phyloP scores from a whole-genome alignment of 1,284 basidiomycete species.

The Tetrapyrgos nigripes region DNA sequence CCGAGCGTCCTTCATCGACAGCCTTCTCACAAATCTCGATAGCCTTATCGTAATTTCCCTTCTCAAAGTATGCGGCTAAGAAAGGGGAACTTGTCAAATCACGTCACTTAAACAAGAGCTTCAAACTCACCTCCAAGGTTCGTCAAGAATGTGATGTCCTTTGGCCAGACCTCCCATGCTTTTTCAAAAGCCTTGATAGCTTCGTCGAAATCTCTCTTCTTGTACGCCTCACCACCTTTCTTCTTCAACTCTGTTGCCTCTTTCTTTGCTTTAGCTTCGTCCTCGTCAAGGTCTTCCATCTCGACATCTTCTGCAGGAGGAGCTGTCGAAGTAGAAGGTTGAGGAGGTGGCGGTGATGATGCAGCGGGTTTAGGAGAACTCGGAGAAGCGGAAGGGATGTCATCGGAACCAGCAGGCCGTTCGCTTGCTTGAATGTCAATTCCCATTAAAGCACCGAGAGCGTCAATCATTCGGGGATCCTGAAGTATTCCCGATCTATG shows the following conservation, averaged over 20 bases:
- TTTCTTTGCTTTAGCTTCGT: conserved; percentile 73
- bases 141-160: conserved; percentile 94
- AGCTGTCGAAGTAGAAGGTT: conserved; percentile 40
- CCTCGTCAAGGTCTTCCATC: conserved; percentile 63
- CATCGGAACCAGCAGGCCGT: conserved; percentile 86
- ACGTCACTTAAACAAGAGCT: conserved; percentile 7
- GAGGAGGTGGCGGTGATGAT: conserved; percentile 48
- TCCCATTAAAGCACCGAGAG: conserved; percentile 93
- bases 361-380: conserved; percentile 49
- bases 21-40: conserved; percentile 96
- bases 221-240: conserved; percentile 85
- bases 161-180: conserved; percentile 94
- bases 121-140: conserved; percentile 78
- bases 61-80: conserved; percentile 91
- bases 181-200: conserved; percentile 79
- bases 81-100: background rate
- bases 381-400: conserved; percentile 69
- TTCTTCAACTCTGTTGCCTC: conserved; percentile 82
- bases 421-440: conserved; percentile 91
- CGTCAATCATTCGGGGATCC: conserved; percentile 94
- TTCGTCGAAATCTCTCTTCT: conserved; percentile 80
- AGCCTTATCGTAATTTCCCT: conserved; percentile 89
- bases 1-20: conserved; percentile 89
- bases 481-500: conserved; percentile 53
- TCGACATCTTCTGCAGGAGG: conserved; percentile 62